These are phyloP conservation scores for Geotrichum citri-aurantii DNA, from an alignment of 1,139 yeast species.

Conservation along the genomic window DNA sequence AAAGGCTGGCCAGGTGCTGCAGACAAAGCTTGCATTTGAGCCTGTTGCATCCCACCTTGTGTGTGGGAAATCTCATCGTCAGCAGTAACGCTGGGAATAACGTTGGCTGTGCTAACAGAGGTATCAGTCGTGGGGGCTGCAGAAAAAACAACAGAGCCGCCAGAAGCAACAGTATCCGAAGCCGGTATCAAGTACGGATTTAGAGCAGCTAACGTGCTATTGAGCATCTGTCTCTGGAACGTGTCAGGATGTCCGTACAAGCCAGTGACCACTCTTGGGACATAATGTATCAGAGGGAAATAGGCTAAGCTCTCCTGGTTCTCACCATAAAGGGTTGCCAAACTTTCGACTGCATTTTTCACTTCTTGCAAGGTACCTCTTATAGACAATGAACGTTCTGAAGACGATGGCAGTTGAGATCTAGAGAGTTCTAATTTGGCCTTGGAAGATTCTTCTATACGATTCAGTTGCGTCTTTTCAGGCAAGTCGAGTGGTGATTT, in stretches of 20 bases:
- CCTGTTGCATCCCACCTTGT: constrained; percentile 22
- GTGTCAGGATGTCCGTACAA: constrained; percentile 30
- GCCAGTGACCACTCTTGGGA: constrained; percentile 26
- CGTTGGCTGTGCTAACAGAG: constrained; percentile 9
- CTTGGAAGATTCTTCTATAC: constrained; percentile 5
- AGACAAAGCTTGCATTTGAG: constrained; percentile 24
- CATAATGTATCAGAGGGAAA: constrained; percentile 16
- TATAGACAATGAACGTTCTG: constrained; percentile 13
- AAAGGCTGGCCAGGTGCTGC: constrained; percentile 27
- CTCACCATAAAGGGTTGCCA: neutral
- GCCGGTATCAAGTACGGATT: constrained; percentile 24
- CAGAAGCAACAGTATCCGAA: constrained; percentile 2
- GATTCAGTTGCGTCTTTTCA: neutral
- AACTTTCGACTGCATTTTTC: constrained; percentile 4
- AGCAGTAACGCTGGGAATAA: neutral
- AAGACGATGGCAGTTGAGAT: constrained; percentile 16
- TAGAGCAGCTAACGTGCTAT: constrained; percentile 21
- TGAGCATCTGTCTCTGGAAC: constrained; percentile 26
- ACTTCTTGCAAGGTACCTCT: constrained; percentile 10
- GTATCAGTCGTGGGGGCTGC: constrained; percentile 3
- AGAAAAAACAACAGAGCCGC: neutral
- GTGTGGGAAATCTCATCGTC: constrained; percentile 12
- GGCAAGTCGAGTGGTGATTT: neutral
- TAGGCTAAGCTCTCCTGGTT: constrained; percentile 1
- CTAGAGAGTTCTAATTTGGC: constrained; percentile 13